These are phyloP conservation scores for Myxozyma neotropica DNA, from an alignment of 805 yeast genomes.

Conservation along the genomic window DNA sequence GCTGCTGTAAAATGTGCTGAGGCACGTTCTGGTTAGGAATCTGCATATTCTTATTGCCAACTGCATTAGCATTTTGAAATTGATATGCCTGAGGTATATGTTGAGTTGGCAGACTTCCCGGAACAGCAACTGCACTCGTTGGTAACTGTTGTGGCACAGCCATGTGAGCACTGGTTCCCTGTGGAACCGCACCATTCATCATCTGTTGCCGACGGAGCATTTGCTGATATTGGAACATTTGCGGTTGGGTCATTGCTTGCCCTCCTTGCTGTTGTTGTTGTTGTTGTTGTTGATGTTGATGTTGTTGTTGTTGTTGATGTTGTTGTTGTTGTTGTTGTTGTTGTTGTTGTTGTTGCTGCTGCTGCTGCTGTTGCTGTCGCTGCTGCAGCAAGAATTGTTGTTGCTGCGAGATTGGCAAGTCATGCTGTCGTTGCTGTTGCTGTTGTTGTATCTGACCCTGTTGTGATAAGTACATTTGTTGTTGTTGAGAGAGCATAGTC, in stretches of 20 bases:
- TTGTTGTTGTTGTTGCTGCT: slow-evolving; percentile 13
- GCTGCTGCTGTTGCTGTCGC: slow-evolving; percentile 20
- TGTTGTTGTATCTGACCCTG: slow-evolving; percentile 10
- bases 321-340: slow-evolving; percentile 8
- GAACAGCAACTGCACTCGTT: not conserved
- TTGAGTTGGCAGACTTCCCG: not conserved
- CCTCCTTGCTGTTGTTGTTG: slow-evolving; percentile 5
- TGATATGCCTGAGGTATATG: slow-evolving; percentile 15
- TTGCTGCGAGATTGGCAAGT: slow-evolving; percentile 15
- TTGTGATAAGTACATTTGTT: slow-evolving; percentile 14
- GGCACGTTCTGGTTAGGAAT: slow-evolving; percentile 21
- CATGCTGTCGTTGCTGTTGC: slow-evolving; percentile 20
- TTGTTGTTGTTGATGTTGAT: slow-evolving; percentile 4
- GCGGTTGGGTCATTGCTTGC: slow-evolving; percentile 6
- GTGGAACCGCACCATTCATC: slow-evolving; percentile 13
- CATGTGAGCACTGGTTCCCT: not conserved
- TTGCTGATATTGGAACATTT: slow-evolving; percentile 14
- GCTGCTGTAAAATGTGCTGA: slow-evolving; percentile 26
- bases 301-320: not conserved
- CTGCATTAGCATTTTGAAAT: slow-evolving; percentile 11
- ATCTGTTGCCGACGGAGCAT: slow-evolving; percentile 17
- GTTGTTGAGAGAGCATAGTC: not conserved
- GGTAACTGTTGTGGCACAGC: slow-evolving; percentile 6
- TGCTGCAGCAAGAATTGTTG: slow-evolving; percentile 10
- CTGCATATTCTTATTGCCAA: slow-evolving; percentile 7